Evolutionary conservation across 441 rosid species (phyloP).

Genomic region (Gossypium trilobum): DNA sequence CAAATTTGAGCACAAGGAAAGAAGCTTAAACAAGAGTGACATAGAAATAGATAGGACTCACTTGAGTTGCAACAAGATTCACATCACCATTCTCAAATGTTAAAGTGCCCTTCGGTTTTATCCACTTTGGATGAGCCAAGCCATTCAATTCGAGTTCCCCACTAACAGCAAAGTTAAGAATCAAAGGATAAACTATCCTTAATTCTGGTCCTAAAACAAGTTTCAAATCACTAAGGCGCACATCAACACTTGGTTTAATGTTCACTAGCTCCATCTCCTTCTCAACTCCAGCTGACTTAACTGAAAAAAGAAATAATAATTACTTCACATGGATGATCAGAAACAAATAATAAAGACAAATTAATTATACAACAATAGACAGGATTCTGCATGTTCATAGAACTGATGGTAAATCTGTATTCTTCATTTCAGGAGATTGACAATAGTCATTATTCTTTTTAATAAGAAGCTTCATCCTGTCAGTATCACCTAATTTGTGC

Average conservation of each 20-base stretch:
- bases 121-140: constrained; percentile 77
- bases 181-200: constrained; percentile 87
- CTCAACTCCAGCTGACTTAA: constrained; percentile 58
- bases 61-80: constrained; percentile 97
- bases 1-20: not conserved
- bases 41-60: constrained; percentile 23
- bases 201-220: constrained; percentile 92
- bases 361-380: not conserved
- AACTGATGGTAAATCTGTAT: not conserved
- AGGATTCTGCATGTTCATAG: not conserved
- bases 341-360: not conserved
- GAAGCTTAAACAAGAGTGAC: constrained; percentile 7
- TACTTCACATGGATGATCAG: not conserved
- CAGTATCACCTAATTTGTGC: not conserved
- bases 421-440: not conserved
- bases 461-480: not conserved
- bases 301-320: constrained; percentile 24
- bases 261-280: constrained; percentile 61
- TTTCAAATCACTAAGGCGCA: constrained; percentile 83
- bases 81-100: constrained; percentile 94
- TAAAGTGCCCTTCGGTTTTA: constrained; percentile 82
- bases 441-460: not conserved
- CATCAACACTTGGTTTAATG: constrained; percentile 71
- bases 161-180: constrained; percentile 84
- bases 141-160: constrained; percentile 94